A percentile compares a stretch with the other conserved stretches of the same genome.
These are phyloP conservation scores for Annulohypoxylon maeteangense DNA, from an alignment of 495 filamentous ascomycete species.

Conservation along the genomic window DNA sequence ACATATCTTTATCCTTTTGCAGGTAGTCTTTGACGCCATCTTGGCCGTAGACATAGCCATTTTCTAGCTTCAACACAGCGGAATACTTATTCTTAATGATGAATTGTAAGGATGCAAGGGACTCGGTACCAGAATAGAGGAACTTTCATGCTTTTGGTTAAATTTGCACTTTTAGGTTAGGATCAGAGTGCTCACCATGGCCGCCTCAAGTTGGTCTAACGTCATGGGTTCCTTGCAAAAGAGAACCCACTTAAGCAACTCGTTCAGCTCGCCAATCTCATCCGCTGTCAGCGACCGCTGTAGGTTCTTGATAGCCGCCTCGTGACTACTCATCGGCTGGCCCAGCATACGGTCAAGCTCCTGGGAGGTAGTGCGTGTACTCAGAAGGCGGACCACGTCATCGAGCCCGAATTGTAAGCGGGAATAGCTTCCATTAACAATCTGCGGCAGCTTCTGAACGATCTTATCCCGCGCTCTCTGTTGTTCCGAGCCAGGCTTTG, in stretches of 20 bases:
- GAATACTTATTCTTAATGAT: slow-evolving; percentile 17
- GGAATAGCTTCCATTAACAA: slow-evolving; percentile 3
- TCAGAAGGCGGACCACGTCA: neutral
- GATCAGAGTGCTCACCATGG: neutral
- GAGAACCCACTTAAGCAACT: slow-evolving; percentile 7
- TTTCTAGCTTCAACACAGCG: neutral
- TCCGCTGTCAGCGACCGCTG: slow-evolving; percentile 5
- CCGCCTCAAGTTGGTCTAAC: slow-evolving; percentile 12
- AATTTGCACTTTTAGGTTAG: neutral
- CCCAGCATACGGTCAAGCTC: slow-evolving; percentile 9
- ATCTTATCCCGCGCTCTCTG: slow-evolving; percentile 5
- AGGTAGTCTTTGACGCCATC: slow-evolving; percentile 16
- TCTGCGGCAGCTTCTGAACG: slow-evolving; percentile 5
- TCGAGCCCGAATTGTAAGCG: slow-evolving; percentile 7
- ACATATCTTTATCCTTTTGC: neutral
- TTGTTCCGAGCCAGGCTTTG: slow-evolving; percentile 2
- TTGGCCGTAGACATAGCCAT: slow-evolving; percentile 7
- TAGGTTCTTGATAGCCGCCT: slow-evolving; percentile 6
- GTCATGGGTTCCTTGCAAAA: neutral
- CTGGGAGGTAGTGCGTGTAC: slow-evolving; percentile 1
- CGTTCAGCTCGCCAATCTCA: slow-evolving; percentile 5
- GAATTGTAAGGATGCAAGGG: slow-evolving; percentile 2
- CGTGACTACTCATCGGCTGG: slow-evolving; percentile 13
- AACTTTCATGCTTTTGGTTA: neutral
- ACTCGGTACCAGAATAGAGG: slow-evolving; percentile 10